Evolutionary conservation across 495 filamentous ascomycete genomes (phyloP).

Genomic region (Hypoxylon rickii): DNA sequence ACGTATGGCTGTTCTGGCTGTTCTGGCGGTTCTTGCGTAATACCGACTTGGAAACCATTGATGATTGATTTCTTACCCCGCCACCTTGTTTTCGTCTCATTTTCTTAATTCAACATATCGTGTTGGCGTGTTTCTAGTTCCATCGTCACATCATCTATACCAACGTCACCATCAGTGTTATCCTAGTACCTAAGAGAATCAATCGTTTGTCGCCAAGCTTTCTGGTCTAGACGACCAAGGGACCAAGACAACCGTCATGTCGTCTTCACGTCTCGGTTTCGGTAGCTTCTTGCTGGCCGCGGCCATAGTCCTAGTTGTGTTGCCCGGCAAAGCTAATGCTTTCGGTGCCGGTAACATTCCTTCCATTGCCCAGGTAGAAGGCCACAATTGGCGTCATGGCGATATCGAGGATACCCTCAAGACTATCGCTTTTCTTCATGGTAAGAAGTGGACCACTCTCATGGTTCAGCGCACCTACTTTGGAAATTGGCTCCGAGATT

Average conservation of each 20-base stretch:
- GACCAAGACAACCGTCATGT: slow-evolving; percentile 38
- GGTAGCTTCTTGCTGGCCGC: slow-evolving; percentile 53
- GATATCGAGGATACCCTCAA: slow-evolving; percentile 92
- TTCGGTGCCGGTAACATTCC: slow-evolving; percentile 98
- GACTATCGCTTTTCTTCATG: slow-evolving; percentile 81
- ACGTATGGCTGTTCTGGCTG: too few relatives aligned
- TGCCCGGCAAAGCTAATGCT: slow-evolving; percentile 67
- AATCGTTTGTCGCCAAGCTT: background rate
- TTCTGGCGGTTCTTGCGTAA: background rate
- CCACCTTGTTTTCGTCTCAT: background rate
- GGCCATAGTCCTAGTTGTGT: slow-evolving; percentile 60
- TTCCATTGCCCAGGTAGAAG: slow-evolving; percentile 89
- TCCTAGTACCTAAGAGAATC: background rate
- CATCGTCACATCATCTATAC: too few relatives aligned
- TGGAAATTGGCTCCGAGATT: slow-evolving; percentile 77
- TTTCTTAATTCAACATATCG: background rate
- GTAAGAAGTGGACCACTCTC: slow-evolving; percentile 93
- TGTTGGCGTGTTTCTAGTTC: too few relatives aligned
- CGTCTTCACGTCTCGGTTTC: slow-evolving; percentile 44
- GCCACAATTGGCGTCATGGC: slow-evolving; percentile 95
- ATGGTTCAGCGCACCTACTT: slow-evolving; percentile 92
- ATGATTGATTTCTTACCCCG: background rate
- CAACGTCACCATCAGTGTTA: background rate
- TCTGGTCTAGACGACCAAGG: background rate
- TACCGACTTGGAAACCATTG: too few relatives aligned